phyloP scores from a whole-genome alignment of 139 green algal species.

The Coelastrella sp. region DNA sequence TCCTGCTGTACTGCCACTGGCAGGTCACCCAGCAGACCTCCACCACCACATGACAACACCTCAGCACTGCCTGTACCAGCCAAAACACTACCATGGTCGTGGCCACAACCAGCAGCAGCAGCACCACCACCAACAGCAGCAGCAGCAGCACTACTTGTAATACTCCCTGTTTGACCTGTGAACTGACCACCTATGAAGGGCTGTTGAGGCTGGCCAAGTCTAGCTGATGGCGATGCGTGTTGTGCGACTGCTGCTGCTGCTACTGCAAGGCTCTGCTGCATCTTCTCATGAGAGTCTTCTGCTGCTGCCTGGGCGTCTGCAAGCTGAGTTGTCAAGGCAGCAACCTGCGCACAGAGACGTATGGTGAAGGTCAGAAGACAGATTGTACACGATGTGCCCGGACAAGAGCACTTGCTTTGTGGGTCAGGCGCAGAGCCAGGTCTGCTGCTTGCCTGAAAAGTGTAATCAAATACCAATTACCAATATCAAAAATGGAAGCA shows the following conservation, averaged over 20 bases:
- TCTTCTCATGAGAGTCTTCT: conserved; percentile 22
- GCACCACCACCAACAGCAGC: neutral
- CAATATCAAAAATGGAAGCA: too few species aligned
- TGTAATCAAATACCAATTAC: too few species aligned
- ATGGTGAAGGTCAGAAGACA: neutral
- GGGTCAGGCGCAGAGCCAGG: too few species aligned
- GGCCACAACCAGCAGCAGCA: neutral
- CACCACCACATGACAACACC: neutral
- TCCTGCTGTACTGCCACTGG: conserved; percentile 24
- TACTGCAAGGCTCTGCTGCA: conserved; percentile 11
- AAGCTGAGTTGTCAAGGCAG: conserved; percentile 3
- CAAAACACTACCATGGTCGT: neutral
- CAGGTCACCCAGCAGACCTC: conserved; percentile 15
- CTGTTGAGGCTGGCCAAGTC: neutral
- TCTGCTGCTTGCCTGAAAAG: too few species aligned
- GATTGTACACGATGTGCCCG: too few species aligned
- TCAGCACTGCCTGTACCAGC: neutral
- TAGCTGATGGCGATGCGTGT: neutral
- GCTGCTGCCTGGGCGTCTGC: neutral
- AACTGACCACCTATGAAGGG: neutral
- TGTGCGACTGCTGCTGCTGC: conserved; percentile 36
- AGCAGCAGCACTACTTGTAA: neutral
- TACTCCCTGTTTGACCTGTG: neutral
- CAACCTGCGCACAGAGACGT: neutral
- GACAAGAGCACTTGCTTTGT: too few species aligned